Percentiles rank a stretch among this genome's conserved stretches.
These are phyloP conservation scores for Infundibulicybe gibba DNA, from an alignment of 768 basidiomycete species.

Conservation along the genomic window DNA sequence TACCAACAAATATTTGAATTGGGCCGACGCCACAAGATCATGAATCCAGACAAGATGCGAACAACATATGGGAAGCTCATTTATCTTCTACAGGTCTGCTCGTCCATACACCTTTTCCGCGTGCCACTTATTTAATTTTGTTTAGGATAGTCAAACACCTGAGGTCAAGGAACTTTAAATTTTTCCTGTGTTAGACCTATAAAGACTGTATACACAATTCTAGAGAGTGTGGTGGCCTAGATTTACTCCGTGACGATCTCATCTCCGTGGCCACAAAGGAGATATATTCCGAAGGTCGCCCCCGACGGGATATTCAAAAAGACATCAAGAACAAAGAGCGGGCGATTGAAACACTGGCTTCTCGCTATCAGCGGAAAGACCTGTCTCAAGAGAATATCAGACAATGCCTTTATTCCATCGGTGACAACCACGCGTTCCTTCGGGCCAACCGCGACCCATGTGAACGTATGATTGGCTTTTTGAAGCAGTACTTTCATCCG, in stretches of 20 bases:
- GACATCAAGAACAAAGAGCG: conserved; percentile 85
- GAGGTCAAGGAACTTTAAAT: conserved; percentile 78
- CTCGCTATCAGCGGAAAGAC: conserved; percentile 54
- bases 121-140: conserved; percentile 6
- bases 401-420: conserved; percentile 84
- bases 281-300: conserved; percentile 69
- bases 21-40: conserved; percentile 83
- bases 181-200: conserved; percentile 81
- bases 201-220: conserved; percentile 64
- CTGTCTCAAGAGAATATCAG: conserved; percentile 65
- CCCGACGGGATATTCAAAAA: conserved; percentile 75
- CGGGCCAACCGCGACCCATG: conserved; percentile 86
- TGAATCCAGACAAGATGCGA: conserved; percentile 92
- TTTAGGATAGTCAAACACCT: conserved; percentile 78
- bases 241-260: conserved; percentile 73
- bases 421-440: conserved; percentile 87
- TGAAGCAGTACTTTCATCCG: conserved; percentile 77
- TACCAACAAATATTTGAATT: conserved; percentile 81
- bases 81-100: conserved; percentile 71
- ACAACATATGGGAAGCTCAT: conserved; percentile 86
- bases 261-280: conserved; percentile 77
- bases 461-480: conserved; percentile 74
- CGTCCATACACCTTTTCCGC: background rate
- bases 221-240: conserved; percentile 61
- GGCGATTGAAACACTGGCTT: conserved; percentile 73